These are phyloP conservation scores for Candida frijolesensis DNA, from an alignment of 1,139 yeast genomes.

Conservation along the genomic window DNA sequence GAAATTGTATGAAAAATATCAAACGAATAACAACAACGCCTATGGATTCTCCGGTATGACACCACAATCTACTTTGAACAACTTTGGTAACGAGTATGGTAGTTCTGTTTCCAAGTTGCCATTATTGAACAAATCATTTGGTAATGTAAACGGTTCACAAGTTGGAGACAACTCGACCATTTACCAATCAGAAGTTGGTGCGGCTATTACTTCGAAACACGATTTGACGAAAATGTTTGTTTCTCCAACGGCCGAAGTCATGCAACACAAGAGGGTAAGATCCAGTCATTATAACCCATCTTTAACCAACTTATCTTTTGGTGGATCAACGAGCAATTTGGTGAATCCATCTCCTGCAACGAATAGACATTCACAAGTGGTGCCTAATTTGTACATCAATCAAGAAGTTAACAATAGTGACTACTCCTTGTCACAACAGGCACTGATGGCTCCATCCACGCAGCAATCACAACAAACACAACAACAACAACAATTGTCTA, in stretches of 20 bases:
- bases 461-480: conserved; percentile 15
- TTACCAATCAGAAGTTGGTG: conserved; percentile 37
- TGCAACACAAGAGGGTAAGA: conserved; percentile 45
- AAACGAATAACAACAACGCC: conserved; percentile 36
- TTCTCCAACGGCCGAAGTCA: conserved; percentile 79
- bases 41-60: conserved; percentile 29
- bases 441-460: conserved; percentile 8
- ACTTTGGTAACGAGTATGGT: conserved; percentile 22
- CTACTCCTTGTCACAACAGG: conserved; percentile 25
- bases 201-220: conserved; percentile 37
- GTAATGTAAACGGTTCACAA: conserved; percentile 24
- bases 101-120: conserved; percentile 40
- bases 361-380: conserved; percentile 34
- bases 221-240: conserved; percentile 61
- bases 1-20: conserved; percentile 40
- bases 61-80: conserved; percentile 22
- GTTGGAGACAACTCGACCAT: conserved; percentile 44
- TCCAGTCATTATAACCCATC: conserved; percentile 27
- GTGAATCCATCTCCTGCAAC: conserved; percentile 26
- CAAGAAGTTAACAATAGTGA: conserved; percentile 40
- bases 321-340: conserved; percentile 31
- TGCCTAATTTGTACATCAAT: conserved; percentile 41
- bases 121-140: conserved; percentile 26
- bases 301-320: conserved; percentile 24
- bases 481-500: conserved; percentile 11